phyloP scores from a whole-genome alignment of 1,139 yeast genomes.

The Yamadazyma sp. region DNA sequence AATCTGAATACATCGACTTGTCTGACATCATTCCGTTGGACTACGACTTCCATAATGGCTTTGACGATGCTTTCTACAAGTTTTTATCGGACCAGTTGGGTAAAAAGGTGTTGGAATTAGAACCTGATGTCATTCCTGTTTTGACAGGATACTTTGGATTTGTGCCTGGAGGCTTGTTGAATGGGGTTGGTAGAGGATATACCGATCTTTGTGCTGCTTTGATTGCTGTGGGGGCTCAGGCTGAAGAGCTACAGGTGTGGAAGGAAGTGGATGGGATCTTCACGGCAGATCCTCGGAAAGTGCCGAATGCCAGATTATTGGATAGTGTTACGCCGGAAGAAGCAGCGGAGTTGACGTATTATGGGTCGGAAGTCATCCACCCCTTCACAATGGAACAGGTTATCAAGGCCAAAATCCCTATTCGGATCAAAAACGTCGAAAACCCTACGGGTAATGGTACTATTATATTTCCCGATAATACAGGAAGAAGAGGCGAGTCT shows the following conservation, averaged over 20 bases:
- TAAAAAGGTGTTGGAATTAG: conserved; percentile 47
- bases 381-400: conserved; percentile 99
- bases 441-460: conserved; percentile 92
- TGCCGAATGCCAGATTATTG: conserved; percentile 81
- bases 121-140: conserved; percentile 69
- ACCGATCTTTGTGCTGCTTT: conserved; percentile 97
- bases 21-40: conserved; percentile 68
- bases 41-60: conserved; percentile 49
- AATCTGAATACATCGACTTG: conserved; percentile 77
- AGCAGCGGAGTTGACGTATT: conserved; percentile 96
- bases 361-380: conserved; percentile 96
- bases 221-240: conserved; percentile 87
- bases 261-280: conserved; percentile 98
- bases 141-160: conserved; percentile 93
- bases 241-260: conserved; percentile 96
- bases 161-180: conserved; percentile 90
- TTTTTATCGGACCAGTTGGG: conserved; percentile 63
- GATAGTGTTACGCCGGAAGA: conserved; percentile 95
- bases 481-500: conserved; percentile 78
- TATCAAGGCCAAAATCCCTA: conserved; percentile 91
- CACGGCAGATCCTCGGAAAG: conserved; percentile 97
- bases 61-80: conserved; percentile 71
- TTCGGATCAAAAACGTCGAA: conserved; percentile 91
- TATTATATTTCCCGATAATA: conserved; percentile 85
- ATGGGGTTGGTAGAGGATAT: conserved; percentile 95